phyloP scores from a whole-genome alignment of 2,329 filamentous ascomycete genomes.

The Colletotrichum tropicale region DNA sequence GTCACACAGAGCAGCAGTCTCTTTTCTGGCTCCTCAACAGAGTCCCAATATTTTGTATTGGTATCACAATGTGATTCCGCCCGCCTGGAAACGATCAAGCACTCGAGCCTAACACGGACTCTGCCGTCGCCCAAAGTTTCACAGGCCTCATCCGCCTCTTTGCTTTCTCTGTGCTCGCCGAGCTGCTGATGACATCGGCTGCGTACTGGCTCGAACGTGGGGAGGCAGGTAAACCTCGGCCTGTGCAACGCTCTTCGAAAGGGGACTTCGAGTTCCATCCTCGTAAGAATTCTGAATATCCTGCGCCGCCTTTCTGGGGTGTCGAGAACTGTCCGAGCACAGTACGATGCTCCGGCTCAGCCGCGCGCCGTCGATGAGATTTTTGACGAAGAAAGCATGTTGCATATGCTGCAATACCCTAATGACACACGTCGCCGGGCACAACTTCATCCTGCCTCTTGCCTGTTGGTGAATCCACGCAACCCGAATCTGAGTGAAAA shows the following conservation, averaged over 20 bases:
- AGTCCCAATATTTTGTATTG: neutral
- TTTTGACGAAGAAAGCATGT: neutral
- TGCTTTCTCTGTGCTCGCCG: neutral
- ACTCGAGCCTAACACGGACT: neutral
- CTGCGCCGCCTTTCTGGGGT: neutral
- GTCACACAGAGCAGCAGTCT: neutral
- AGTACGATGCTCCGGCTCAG: neutral
- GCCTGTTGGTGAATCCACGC: slow-evolving; percentile 20
- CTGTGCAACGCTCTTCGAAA: neutral
- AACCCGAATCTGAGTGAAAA: slow-evolving; percentile 26
- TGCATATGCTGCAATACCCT: neutral
- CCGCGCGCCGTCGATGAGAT: neutral
- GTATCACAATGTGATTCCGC: neutral
- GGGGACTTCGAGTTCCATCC: neutral
- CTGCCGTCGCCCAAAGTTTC: neutral
- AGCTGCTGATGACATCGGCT: neutral
- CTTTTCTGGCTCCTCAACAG: neutral
- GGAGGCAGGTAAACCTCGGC: neutral
- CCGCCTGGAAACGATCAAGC: neutral
- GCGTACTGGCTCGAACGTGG: neutral
- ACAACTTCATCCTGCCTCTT: neutral
- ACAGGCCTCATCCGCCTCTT: neutral
- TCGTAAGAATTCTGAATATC: neutral
- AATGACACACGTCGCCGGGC: neutral
- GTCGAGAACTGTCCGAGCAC: neutral